A percentile compares a stretch with the other conserved stretches of the same genome.
Evolutionary conservation across 1,284 basidiomycete species (phyloP).

Genomic region (Tilletia caries): DNA sequence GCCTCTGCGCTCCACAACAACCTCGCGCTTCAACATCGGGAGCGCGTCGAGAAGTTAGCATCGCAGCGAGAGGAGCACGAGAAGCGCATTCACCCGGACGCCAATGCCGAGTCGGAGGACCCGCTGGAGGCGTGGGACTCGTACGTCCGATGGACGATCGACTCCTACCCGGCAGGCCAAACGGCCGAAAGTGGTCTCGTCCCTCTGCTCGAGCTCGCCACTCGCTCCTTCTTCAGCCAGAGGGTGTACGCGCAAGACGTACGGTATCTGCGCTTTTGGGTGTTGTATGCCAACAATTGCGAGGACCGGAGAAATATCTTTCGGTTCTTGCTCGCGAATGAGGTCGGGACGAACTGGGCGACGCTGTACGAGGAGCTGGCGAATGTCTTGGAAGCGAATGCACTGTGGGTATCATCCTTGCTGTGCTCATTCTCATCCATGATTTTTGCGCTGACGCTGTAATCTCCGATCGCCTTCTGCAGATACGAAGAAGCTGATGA

Average conservation of each 20-base stretch:
- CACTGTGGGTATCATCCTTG: constrained; percentile 61
- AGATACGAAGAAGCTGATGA: constrained; percentile 62
- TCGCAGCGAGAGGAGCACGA: constrained; percentile 41
- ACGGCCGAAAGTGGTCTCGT: constrained; percentile 62
- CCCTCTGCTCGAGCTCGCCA: constrained; percentile 71
- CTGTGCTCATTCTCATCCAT: neutral
- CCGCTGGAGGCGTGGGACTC: constrained; percentile 48
- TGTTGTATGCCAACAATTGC: constrained; percentile 61
- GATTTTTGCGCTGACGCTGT: constrained; percentile 1
- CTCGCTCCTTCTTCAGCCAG: constrained; percentile 74
- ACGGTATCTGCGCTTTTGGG: constrained; percentile 85
- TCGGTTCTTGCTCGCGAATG: constrained; percentile 69
- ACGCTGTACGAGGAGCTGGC: constrained; percentile 84
- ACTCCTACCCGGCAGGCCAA: constrained; percentile 64
- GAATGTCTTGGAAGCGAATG: constrained; percentile 66
- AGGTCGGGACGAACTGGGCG: constrained; percentile 74
- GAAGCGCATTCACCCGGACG: constrained; percentile 24
- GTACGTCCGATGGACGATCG: constrained; percentile 69
- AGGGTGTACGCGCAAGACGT: constrained; percentile 76
- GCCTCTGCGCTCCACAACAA: constrained; percentile 59
- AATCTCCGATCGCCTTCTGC: constrained; percentile 15
- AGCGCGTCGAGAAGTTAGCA: constrained; percentile 34
- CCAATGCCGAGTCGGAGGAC: constrained; percentile 40
- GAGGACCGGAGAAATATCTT: constrained; percentile 47
- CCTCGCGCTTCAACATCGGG: constrained; percentile 43